phyloP scores from a whole-genome alignment of 2,329 filamentous ascomycete genomes.

The Fusarium continuum region DNA sequence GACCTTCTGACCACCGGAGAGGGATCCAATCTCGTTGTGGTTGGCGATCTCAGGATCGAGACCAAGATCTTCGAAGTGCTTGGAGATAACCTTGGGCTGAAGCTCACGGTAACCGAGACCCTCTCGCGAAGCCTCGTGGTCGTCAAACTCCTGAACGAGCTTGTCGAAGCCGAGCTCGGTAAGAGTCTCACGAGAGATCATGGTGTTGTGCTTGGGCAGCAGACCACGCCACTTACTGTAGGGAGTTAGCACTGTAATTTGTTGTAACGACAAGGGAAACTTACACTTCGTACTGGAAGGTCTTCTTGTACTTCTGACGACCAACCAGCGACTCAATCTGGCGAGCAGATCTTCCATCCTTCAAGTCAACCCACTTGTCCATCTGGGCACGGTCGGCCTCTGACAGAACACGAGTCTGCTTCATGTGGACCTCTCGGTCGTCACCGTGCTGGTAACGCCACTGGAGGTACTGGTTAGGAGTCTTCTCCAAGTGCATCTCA shows the following conservation, averaged over 20 bases:
- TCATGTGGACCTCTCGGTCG: slow-evolving; percentile 95
- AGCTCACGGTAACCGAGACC: slow-evolving; percentile 95
- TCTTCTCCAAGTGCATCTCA: slow-evolving; percentile 99
- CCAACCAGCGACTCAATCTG: slow-evolving; percentile 91
- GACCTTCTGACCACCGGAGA: slow-evolving; percentile 98
- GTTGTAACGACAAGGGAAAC: slow-evolving; percentile 42
- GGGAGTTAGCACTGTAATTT: slow-evolving; percentile 41
- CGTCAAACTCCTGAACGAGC: slow-evolving; percentile 96
- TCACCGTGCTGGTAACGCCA: slow-evolving; percentile 98
- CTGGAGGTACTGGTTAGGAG: slow-evolving; percentile 97
- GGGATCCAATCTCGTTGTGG: slow-evolving; percentile 96
- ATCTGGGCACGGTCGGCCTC: slow-evolving; percentile 88
- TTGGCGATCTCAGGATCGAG: slow-evolving; percentile 98
- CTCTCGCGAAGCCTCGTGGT: slow-evolving; percentile 98
- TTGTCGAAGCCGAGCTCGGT: slow-evolving; percentile 88
- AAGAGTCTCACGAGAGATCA: slow-evolving; percentile 93
- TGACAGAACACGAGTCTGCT: slow-evolving; percentile 92
- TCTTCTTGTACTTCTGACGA: slow-evolving; percentile 99
- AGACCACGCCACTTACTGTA: slow-evolving; percentile 85
- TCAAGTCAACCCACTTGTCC: slow-evolving; percentile 87
- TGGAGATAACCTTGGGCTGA: slow-evolving; percentile 91
- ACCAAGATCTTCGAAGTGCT: slow-evolving; percentile 97
- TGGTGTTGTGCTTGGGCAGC: slow-evolving; percentile 91
- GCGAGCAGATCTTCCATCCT: slow-evolving; percentile 79
- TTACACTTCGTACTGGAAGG: slow-evolving; percentile 96